Evolutionary conservation across 2,329 filamentous ascomycete species (phyloP).

Genomic region (Curvularia eragrostidis): DNA sequence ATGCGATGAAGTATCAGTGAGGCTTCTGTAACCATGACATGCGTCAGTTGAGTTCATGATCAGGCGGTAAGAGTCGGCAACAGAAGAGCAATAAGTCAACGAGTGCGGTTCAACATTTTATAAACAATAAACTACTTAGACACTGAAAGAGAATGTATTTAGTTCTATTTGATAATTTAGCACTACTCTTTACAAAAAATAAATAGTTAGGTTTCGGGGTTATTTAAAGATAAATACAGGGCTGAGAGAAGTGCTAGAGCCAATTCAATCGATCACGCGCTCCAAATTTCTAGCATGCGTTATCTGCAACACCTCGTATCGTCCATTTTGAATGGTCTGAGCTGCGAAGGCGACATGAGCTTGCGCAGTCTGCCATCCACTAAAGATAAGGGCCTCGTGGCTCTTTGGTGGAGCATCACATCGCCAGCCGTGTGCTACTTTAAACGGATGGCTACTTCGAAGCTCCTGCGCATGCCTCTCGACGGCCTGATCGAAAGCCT

Average conservation of each 20-base stretch:
- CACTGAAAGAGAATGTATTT: too few species aligned
- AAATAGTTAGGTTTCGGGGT: neutral
- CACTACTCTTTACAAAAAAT: too few species aligned
- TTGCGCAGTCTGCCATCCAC: constrained; percentile 29
- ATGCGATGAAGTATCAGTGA: too few species aligned
- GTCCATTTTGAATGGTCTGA: constrained; percentile 9
- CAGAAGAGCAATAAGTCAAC: too few species aligned
- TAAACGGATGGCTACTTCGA: constrained; percentile 22
- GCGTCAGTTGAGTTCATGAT: too few species aligned
- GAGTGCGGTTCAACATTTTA: too few species aligned
- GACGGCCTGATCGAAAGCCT: constrained; percentile 22
- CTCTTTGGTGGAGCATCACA: constrained; percentile 30
- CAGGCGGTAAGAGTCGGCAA: too few species aligned
- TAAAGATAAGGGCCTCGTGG: constrained; percentile 34
- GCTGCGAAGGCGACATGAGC: constrained; percentile 23
- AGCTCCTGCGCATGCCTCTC: constrained; percentile 23
- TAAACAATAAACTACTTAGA: too few species aligned
- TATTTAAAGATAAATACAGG: neutral
- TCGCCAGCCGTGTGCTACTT: constrained; percentile 33
- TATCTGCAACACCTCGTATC: constrained; percentile 25
- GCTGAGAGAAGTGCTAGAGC: neutral
- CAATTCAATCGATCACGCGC: constrained; percentile 10
- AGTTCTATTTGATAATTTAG: too few species aligned
- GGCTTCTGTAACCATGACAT: too few species aligned
- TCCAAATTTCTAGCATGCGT: constrained; percentile 33